phyloP scores from a whole-genome alignment of 331 rosid species.

The Rosa hybrid region DNA sequence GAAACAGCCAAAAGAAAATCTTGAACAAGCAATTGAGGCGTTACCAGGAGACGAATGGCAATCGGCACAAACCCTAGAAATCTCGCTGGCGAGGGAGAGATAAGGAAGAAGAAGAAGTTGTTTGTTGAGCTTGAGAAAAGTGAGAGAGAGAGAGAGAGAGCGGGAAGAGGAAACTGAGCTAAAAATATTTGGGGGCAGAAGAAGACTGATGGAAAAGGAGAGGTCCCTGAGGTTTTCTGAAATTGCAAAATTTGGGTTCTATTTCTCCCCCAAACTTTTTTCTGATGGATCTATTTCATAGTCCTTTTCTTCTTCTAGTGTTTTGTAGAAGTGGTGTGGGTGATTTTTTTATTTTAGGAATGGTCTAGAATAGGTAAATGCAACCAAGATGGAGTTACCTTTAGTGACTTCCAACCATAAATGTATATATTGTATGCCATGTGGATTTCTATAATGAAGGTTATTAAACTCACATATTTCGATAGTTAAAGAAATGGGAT shows the following conservation, averaged over 20 bases:
- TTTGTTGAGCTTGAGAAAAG: background rate
- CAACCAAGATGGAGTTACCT: background rate
- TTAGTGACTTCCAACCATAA: background rate
- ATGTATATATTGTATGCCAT: background rate
- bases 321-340: background rate
- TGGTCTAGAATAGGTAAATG: background rate
- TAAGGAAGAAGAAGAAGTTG: background rate
- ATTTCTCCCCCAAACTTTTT: background rate
- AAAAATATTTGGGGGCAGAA: background rate
- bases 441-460: background rate
- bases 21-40: background rate
- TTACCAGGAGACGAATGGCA: background rate
- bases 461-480: background rate
- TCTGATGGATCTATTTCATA: background rate
- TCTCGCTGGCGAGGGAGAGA: background rate
- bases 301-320: background rate
- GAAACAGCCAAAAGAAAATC: background rate
- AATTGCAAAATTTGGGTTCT: conserved; percentile 11
- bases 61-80: background rate
- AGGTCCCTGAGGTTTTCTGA: conserved; percentile 3
- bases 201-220: background rate
- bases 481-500: rapidly evolving
- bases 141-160: conserved; percentile 5
- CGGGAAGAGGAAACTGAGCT: conserved; percentile 16
- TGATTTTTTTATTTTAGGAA: background rate